Base-by-base conservation (phyloP, 345 rosid species). In the Sapria himalayana region DNA sequence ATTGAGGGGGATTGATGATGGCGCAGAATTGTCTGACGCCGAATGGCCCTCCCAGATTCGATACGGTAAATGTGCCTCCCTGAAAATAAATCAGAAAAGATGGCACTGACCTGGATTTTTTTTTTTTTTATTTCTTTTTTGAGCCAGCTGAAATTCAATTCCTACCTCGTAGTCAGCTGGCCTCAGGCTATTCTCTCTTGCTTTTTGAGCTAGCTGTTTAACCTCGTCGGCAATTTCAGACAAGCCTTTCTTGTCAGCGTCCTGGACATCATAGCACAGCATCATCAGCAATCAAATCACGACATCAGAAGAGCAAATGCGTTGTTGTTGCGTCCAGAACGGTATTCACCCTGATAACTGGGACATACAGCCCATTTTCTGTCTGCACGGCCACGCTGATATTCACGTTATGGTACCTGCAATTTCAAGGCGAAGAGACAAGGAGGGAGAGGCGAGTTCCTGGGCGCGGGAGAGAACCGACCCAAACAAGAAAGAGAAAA, bases 31-130 rank as follows among this genome's bases (percentile, higher is more conserved):
- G 94, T 62, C 74, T 82, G 66, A 89, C 61, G 13, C 94, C 94
- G 25, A 79, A 82, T n/a, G 98, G 93, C 31, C 97, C 97, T 47
- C 98, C 98, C 68, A 89, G 64, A 65, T 89, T 89, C 39, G 98
- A 72, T 18, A 89, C 91, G 8, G 93, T 74, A 43, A 89, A 89
- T 15, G 98, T 82, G 44, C 98, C 98, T 58, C 94, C 93, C 93
- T 89, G 82, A 31, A 60, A 52, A 39, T 8, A 32, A n/a, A n/a
- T n/a, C n/a, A n/a, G n/a, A n/a, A n/a, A n/a, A n/a, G n/a, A n/a
- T n/a, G n/a, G n/a, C n/a, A n/a, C n/a, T n/a, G n/a, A n/a, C n/a
- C n/a, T n/a, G n/a, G n/a, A n/a, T n/a, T n/a, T n/a, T n/a, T n/a
- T n/a, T n/a, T n/a, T n/a, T n/a, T n/a, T n/a, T n/a, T n/a, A n/a